Evolutionary conservation across 2,329 filamentous ascomycete genomes (phyloP), one percentile per base, ranked within the genome.

Genomic region (Furcasterigmium furcatum): DNA sequence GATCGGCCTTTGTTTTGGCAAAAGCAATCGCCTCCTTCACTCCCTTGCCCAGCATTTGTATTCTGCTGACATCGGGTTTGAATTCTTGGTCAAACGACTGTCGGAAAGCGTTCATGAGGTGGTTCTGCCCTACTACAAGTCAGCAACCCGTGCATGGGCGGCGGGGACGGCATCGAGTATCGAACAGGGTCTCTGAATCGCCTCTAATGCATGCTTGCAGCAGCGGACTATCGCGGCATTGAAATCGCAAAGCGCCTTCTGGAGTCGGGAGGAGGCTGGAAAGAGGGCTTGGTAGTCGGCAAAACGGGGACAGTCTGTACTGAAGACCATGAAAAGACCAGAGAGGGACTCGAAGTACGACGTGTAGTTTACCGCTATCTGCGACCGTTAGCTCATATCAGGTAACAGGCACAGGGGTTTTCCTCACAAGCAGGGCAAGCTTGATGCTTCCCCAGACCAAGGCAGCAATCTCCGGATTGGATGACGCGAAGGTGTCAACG

Each of bases 401-500:
- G 9, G 25, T 8, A 29, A 29, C 25, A 19, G n/a, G n/a, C n/a
- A n/a, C n/a, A n/a, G n/a, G n/a, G n/a, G n/a, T n/a, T n/a, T n/a
- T 43, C 5, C 55, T 47, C 47, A 65, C 62, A 47, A 63, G 56
- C 45, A 73, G 57, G 21, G 69, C 63, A 19, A 73, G 47, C 51
- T 66, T 67, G 4, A 72, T 53, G 43, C 64, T 68, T 7, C 70
- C 71, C 71, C 68, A 74, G 25, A 73, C 57, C 4, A 72, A 54
- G 5, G 65, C 65, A 9, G 70, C 63, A 32, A 69, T 62, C 20
- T 56, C 51, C 2, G 61, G 61, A 45, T 69, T 51, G 0, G 66
- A 61, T 4, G 64, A 66, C 35, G 66, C 58, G 18, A 64, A 64
- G 2, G 64, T 67, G 27, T 66, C 61, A 4, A 70, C 46, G n/a